Evolutionary conservation across 805 yeast genomes (phyloP).

Genomic region (Candida germanica): DNA sequence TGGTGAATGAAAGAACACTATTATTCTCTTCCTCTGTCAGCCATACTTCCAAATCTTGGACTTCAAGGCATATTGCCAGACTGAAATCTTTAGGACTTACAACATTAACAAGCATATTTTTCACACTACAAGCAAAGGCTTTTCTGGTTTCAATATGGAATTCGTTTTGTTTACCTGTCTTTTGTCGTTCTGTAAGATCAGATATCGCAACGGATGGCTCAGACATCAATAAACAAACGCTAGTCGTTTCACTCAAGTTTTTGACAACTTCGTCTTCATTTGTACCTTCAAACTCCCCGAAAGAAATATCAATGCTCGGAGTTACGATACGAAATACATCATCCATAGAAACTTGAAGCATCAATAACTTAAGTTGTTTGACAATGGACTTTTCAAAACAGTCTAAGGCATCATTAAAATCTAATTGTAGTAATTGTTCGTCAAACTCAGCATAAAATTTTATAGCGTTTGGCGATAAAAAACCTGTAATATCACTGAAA

Average conservation of each 20-base stretch:
- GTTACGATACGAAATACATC: slow-evolving; percentile 46
- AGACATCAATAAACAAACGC: slow-evolving; percentile 23
- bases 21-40: slow-evolving; percentile 17
- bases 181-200: slow-evolving; percentile 9
- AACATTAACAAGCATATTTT: slow-evolving; percentile 21
- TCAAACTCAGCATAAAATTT: slow-evolving; percentile 36
- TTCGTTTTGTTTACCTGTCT: slow-evolving; percentile 1
- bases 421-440: slow-evolving; percentile 30
- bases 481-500: slow-evolving; percentile 48
- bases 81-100: slow-evolving; percentile 20
- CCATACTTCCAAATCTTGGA: slow-evolving; percentile 40
- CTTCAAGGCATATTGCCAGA: slow-evolving; percentile 14
- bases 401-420: slow-evolving; percentile 57
- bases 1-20: slow-evolving; percentile 16
- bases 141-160: slow-evolving; percentile 8
- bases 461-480: slow-evolving; percentile 45
- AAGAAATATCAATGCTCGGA: slow-evolving; percentile 40
- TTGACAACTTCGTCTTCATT: slow-evolving; percentile 22
- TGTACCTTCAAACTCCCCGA: slow-evolving; percentile 29
- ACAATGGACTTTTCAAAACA: slow-evolving; percentile 60
- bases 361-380: slow-evolving; percentile 33
- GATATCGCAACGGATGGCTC: slow-evolving; percentile 38
- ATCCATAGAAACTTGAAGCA: slow-evolving; percentile 31
- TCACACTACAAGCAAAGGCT: slow-evolving; percentile 31
- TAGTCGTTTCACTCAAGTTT: slow-evolving; percentile 14